Evolutionary conservation across 2,329 filamentous ascomycete species (phyloP).

Genomic region (Sphaerulina populicola): DNA sequence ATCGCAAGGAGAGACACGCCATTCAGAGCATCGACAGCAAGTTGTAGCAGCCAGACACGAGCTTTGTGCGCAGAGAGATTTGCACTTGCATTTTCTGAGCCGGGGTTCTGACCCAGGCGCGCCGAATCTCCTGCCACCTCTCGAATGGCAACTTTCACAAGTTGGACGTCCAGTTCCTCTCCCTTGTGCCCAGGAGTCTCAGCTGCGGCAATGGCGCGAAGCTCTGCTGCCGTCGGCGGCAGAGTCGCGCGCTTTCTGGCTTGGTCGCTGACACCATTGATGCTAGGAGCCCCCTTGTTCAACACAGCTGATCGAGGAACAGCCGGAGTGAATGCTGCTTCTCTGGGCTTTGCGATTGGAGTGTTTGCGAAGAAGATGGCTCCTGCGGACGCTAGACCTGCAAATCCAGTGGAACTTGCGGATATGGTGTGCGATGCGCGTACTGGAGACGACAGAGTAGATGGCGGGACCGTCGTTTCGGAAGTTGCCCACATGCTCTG

Average conservation of each 20-base stretch:
- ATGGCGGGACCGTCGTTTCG: not conserved
- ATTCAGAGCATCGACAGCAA: not conserved
- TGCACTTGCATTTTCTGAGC: not conserved
- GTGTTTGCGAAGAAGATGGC: too few species aligned
- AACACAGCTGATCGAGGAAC: not conserved
- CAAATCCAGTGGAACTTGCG: not conserved
- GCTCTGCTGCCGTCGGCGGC: not conserved
- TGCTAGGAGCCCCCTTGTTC: not conserved
- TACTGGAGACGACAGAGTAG: not conserved
- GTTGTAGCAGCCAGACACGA: not conserved
- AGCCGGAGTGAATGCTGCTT: not conserved
- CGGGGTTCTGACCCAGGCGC: not conserved
- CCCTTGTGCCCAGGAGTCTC: not conserved
- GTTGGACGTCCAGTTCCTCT: not conserved
- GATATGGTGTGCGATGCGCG: not conserved
- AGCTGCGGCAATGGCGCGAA: not conserved
- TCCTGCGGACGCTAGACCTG: not conserved
- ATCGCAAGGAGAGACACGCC: not conserved
- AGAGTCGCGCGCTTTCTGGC: not conserved
- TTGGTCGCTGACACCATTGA: not conserved
- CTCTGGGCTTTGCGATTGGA: too few species aligned
- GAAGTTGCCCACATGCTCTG: not conserved
- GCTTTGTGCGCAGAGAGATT: not conserved
- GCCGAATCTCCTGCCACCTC: conserved; percentile 1
- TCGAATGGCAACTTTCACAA: not conserved